Base-by-base conservation (phyloP, 257 asterid species). In the Nicotiana tabacum region DNA sequence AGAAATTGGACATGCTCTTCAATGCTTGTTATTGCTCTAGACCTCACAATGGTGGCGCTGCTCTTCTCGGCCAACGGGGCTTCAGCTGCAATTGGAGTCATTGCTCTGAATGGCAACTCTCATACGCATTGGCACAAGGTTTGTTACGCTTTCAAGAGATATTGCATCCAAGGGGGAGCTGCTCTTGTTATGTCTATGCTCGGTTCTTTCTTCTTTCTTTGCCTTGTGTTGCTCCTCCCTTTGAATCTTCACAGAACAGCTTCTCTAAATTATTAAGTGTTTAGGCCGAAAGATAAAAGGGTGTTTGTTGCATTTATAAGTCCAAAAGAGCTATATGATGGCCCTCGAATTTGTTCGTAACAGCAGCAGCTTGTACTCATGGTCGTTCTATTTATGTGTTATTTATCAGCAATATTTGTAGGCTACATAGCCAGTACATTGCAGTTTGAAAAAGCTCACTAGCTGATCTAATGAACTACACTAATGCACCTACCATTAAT, bases 41-140 rank as follows among this genome's bases (percentile, higher is more conserved):
- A 86, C 80, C 64, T 86, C 0, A 16, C 39, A 11, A 86, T 83
- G 85, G 67, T 86, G 66, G 82, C 83, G 13, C 30, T 86, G 4
- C 89, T 86, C 69, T 83, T 83, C 55, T 86, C 89, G 33, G 82
- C 81, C 39, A 80, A 74, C 10, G 83, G 87, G 4, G 89, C 89
- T 1, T 79, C 84, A 33, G 56, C 68, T 48, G 81, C 85, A 2
- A 21, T 83, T 16, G 89, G 89, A 6, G 9, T 86, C n/a, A 77
- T 86, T 6, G 89, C 87, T 13, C 80, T 80, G 29, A 18, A 81
- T 24, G 87, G 89, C 3, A 86, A 86, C 72, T 66, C 87, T 2
- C 85, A 68, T 33, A 62, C 83, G 0, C 82, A 37, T 8, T 86
- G 89, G 87, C 81, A 83, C 18, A 86, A 83, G 53, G 89, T 86